Percentiles rank a stretch among this genome's conserved stretches.
These are phyloP conservation scores for Aureobasidium musti DNA, from an alignment of 2,329 filamentous ascomycete species.

Conservation along the genomic window DNA sequence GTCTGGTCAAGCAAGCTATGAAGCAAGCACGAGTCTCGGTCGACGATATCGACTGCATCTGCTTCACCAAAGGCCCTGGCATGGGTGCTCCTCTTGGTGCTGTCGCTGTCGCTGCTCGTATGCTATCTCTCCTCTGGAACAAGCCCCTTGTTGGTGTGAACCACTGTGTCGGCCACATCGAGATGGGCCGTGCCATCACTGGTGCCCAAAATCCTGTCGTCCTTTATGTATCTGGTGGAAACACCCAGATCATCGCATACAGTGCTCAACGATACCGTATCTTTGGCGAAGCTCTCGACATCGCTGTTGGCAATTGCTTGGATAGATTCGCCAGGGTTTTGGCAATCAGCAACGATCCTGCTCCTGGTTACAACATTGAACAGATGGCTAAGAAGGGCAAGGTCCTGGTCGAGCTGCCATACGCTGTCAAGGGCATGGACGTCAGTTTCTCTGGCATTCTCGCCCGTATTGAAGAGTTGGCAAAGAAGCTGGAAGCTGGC, in stretches of 20 bases:
- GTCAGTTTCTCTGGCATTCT: slow-evolving; percentile 94
- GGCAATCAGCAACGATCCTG: slow-evolving; percentile 90
- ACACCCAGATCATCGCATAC: slow-evolving; percentile 98
- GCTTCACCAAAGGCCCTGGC: slow-evolving; percentile 92
- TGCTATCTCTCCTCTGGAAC: slow-evolving; percentile 78
- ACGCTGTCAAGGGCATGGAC: slow-evolving; percentile 98
- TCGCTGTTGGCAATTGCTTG: slow-evolving; percentile 95
- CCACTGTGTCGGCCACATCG: slow-evolving; percentile 97
- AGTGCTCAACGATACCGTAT: slow-evolving; percentile 93
- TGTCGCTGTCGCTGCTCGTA: slow-evolving; percentile 82
- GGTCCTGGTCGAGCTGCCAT: slow-evolving; percentile 81
- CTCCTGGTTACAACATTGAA: slow-evolving; percentile 97
- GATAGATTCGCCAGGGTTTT: slow-evolving; percentile 93
- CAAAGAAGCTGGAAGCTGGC: slow-evolving; percentile 61
- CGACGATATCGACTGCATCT: slow-evolving; percentile 81
- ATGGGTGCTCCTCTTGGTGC: slow-evolving; percentile 93
- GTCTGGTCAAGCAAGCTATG: slow-evolving; percentile 77
- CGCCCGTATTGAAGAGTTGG: slow-evolving; percentile 77
- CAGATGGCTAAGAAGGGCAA: slow-evolving; percentile 77
- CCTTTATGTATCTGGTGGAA: slow-evolving; percentile 91
- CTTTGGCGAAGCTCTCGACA: slow-evolving; percentile 96
- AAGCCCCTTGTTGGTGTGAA: slow-evolving; percentile 93
- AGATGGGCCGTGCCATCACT: slow-evolving; percentile 95
- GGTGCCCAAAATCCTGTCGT: slow-evolving; percentile 90
- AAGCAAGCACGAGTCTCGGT: slow-evolving; percentile 64